phyloP scores from a whole-genome alignment of 176 grass and related monocot species.

The Aegilops tauschii region DNA sequence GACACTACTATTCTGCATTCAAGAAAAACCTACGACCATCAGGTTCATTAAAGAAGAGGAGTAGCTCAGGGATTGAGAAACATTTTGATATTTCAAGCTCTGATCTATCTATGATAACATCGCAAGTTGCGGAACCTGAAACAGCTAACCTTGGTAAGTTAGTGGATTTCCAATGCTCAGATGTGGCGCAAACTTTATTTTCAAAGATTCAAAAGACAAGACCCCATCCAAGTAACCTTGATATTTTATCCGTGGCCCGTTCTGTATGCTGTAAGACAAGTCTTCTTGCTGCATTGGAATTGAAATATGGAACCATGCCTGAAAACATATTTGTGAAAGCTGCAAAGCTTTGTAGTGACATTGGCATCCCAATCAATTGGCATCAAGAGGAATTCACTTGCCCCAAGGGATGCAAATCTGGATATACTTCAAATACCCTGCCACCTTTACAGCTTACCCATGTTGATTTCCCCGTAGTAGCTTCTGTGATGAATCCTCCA shows the following conservation, averaged over 20 bases:
- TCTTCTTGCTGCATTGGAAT: slow-evolving; percentile 68
- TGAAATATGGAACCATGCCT: slow-evolving; percentile 75
- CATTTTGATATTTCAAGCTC: slow-evolving; percentile 50
- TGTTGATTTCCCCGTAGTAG: slow-evolving; percentile 22
- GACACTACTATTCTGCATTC: slow-evolving; percentile 77
- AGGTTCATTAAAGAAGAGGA: slow-evolving; percentile 59
- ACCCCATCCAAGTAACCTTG: slow-evolving; percentile 75
- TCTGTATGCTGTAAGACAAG: slow-evolving; percentile 76
- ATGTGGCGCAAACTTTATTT: slow-evolving; percentile 70
- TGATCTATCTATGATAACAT: slow-evolving; percentile 32
- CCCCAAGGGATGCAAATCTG: slow-evolving; percentile 75
- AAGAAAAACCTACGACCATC: slow-evolving; percentile 60
- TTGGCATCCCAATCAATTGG: slow-evolving; percentile 84
- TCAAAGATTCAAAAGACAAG: slow-evolving; percentile 85
- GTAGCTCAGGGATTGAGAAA: slow-evolving; percentile 47
- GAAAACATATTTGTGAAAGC: slow-evolving; percentile 88
- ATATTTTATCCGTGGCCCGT: slow-evolving; percentile 82
- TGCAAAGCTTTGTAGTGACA: slow-evolving; percentile 90
- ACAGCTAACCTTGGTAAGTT: slow-evolving; percentile 54
- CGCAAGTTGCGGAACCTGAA: slow-evolving; percentile 48
- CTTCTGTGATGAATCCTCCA: slow-evolving; percentile 30
- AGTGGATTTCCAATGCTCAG: slow-evolving; percentile 64
- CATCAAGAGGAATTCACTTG: slow-evolving; percentile 84
- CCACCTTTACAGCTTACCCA: slow-evolving; percentile 42
- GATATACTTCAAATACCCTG: slow-evolving; percentile 36